Percentiles rank a stretch among this genome's conserved stretches.
Evolutionary conservation across 345 rosid genomes (phyloP).

Genomic region (Lepidium africanum): DNA sequence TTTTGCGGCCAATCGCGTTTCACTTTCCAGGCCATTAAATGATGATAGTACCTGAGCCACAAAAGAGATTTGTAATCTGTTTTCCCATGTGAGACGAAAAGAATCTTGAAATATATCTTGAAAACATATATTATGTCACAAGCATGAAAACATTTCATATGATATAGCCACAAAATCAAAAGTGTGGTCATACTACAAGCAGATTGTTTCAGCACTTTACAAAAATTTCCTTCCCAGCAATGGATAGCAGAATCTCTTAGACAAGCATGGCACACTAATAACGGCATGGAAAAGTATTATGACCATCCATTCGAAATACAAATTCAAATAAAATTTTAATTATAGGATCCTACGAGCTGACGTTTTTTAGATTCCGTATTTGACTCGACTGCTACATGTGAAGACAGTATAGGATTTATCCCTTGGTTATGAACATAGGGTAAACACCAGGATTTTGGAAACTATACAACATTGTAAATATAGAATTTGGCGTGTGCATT

Average conservation of each 20-base stretch:
- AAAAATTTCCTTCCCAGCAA: not conserved
- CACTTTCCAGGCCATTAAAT: conserved; percentile 54
- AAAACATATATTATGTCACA: not conserved
- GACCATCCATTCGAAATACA: not conserved
- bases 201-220: not conserved
- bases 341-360: not conserved
- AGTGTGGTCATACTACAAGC: not conserved
- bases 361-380: not conserved
- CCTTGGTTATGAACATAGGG: not conserved
- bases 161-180: conserved; percentile 7
- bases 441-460: not conserved
- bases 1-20: conserved; percentile 60
- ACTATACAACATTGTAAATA: not conserved
- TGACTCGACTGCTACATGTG: not conserved
- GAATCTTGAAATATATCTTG: not conserved
- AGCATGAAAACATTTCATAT: not conserved
- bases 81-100: not conserved
- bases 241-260: not conserved
- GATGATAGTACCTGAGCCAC: conserved; percentile 62
- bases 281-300: not conserved
- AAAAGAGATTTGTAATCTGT: conserved; percentile 3
- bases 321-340: not conserved
- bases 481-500: not conserved
- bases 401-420: not conserved
- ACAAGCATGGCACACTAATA: not conserved